These are phyloP conservation scores for Sphaerostilbella broomeana DNA, from an alignment of 2,329 filamentous ascomycete species.

Conservation along the genomic window DNA sequence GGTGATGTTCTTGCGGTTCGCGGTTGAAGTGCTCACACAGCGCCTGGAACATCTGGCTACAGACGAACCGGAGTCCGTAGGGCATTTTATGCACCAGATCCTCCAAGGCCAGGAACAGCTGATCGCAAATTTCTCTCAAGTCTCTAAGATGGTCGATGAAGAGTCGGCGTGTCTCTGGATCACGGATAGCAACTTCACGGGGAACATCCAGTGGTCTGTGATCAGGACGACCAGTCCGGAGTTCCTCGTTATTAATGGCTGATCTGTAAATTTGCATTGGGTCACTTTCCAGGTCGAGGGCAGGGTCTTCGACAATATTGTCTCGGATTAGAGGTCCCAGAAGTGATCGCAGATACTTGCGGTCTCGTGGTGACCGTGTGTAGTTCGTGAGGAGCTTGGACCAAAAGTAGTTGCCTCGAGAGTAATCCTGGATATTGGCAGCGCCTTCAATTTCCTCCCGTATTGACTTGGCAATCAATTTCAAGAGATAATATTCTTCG, in stretches of 20 bases:
- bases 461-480: conserved; percentile 75
- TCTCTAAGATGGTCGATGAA: conserved; percentile 95
- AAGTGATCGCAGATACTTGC: conserved; percentile 84
- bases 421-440: conserved; percentile 70
- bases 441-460: conserved; percentile 78
- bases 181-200: conserved; percentile 89
- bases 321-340: conserved; percentile 80
- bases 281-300: conserved; percentile 89
- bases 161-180: conserved; percentile 82
- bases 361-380: conserved; percentile 81
- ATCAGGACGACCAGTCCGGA: conserved; percentile 81
- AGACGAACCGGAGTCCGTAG: conserved; percentile 83
- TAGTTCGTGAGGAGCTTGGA: conserved; percentile 80
- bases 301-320: conserved; percentile 87
- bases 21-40: conserved; percentile 71
- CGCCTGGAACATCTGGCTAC: conserved; percentile 75
- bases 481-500: conserved; percentile 94
- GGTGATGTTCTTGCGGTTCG: conserved; percentile 68
- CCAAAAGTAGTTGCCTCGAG: conserved; percentile 91
- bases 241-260: conserved; percentile 93
- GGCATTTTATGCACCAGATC: conserved; percentile 83
- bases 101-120: conserved; percentile 76
- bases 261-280: conserved; percentile 95
- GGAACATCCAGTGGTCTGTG: conserved; percentile 76
- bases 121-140: conserved; percentile 87